Base-by-base conservation (phyloP, 768 basidiomycete genomes). In the Amanita jacksonii region DNA sequence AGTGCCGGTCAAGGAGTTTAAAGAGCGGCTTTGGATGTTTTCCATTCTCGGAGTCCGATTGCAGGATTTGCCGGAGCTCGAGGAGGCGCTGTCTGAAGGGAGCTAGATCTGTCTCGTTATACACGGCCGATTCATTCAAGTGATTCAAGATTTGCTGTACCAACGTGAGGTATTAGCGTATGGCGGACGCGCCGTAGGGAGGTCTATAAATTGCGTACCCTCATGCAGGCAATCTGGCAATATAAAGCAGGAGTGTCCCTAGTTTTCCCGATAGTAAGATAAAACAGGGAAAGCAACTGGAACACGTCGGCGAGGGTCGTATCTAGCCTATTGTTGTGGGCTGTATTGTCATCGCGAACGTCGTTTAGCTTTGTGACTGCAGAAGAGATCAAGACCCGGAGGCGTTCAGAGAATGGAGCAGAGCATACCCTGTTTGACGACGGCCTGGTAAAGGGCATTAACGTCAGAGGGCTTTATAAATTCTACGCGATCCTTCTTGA, bases 281-380 rank as follows among this genome's bases (percentile, higher is more conserved):
- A 99, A 74, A 96, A 97, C 51, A 99, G 76, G 10, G 91, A 94
- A 34, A 99, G 76, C 38, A 99, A 74, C 57, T 78, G 83, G 67
- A 98, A 98, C 28, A 98, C 94, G 64, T 99, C 96, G 22, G 89
- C 82, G 36, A 99, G 79, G 3, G 91, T 87, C 5, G 90, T 93
- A 66, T 99, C 96, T 35, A 99, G 73, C 40, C 96, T 73, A 62
- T 98, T 99, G 57, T 81, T 85, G 65, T 80, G 78, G 7, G 75
- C 67, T 16, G 76, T 75, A 49, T 69, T 74, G 52, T 84, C 84
- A 56, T 85, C 86, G 49, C 94, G 80, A 40, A 96, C 81, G 51
- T 88, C 83, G 63, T 96, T 97, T 38, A 99, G 69, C 57, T 76
- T 88, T 18, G 87, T 93, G 45, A 99, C 93, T 85, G 57, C 25